phyloP scores from a whole-genome alignment of 1,284 basidiomycete genomes.

The Mycena citricolor region DNA sequence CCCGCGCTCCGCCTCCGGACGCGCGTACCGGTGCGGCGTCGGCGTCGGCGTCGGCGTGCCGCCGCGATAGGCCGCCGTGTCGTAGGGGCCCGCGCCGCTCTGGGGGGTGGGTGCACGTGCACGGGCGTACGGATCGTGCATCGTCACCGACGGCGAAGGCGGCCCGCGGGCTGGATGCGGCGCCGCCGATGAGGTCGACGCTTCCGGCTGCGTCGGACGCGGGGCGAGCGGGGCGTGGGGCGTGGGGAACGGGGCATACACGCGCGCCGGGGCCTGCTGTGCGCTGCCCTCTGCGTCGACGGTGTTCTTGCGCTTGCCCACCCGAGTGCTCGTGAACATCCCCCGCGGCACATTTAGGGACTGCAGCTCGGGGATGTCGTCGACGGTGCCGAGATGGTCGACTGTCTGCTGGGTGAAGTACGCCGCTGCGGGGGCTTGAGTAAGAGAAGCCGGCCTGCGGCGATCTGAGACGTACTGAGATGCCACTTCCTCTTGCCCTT shows the following conservation, averaged over 20 bases:
- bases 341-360: slow-evolving; percentile 57
- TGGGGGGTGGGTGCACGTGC: neutral
- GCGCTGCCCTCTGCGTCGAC: slow-evolving; percentile 32
- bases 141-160: slow-evolving; percentile 27
- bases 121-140: slow-evolving; percentile 22
- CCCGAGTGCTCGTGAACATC: slow-evolving; percentile 62
- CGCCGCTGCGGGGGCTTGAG: slow-evolving; percentile 48
- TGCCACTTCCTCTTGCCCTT: slow-evolving; percentile 75
- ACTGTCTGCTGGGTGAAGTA: slow-evolving; percentile 76
- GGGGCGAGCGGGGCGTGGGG: slow-evolving; percentile 12
- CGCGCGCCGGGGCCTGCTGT: slow-evolving; percentile 27
- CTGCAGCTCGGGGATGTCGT: slow-evolving; percentile 54
- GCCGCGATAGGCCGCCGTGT: neutral
- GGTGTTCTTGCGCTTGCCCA: slow-evolving; percentile 46
- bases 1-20: slow-evolving; percentile 3
- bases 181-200: slow-evolving; percentile 5
- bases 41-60: neutral
- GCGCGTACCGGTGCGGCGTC: slow-evolving; percentile 3
- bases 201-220: slow-evolving; percentile 3
- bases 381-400: slow-evolving; percentile 62
- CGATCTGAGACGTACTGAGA: slow-evolving; percentile 49
- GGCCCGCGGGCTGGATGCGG: slow-evolving; percentile 20
- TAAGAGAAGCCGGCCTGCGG: slow-evolving; percentile 18
- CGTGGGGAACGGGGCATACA: slow-evolving; percentile 18
- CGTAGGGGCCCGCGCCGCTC: neutral